phyloP scores from a whole-genome alignment of 2,329 filamentous ascomycete species.

The Escovopsis sp. region DNA sequence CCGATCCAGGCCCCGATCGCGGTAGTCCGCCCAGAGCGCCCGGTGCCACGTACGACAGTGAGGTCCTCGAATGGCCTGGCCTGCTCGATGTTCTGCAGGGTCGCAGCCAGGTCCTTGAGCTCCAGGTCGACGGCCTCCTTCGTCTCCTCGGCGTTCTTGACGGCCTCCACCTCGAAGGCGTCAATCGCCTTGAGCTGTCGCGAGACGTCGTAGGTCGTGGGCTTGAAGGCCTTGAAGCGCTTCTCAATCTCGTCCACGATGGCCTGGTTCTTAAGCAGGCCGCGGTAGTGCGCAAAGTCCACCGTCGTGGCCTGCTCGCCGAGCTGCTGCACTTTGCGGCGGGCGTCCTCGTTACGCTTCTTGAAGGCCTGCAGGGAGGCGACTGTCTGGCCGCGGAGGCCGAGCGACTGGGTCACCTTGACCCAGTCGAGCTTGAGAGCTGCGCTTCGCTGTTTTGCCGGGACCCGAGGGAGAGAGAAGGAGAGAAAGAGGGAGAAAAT shows the following conservation, averaged over 20 bases:
- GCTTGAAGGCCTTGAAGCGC: conserved; percentile 84
- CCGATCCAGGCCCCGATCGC: background rate
- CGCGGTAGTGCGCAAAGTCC: conserved; percentile 90
- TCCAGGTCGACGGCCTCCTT: conserved; percentile 93
- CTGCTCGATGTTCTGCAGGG: conserved; percentile 91
- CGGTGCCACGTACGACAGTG: conserved; percentile 65
- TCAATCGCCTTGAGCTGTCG: conserved; percentile 98
- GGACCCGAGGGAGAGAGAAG: conserved; percentile 5
- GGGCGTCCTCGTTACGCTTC: conserved; percentile 98
- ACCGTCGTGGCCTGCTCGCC: conserved; percentile 72
- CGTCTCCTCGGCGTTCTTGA: conserved; percentile 94
- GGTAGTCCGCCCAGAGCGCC: background rate
- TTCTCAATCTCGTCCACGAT: conserved; percentile 95
- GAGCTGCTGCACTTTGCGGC: conserved; percentile 78
- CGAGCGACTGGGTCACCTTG: conserved; percentile 85
- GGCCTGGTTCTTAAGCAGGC: conserved; percentile 86
- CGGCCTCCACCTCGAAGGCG: conserved; percentile 89
- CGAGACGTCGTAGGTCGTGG: conserved; percentile 77
- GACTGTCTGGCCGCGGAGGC: conserved; percentile 89
- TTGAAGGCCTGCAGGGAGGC: conserved; percentile 91
- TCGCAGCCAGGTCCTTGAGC: conserved; percentile 85
- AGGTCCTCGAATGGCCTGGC: conserved; percentile 92
- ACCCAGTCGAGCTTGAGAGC: conserved; percentile 99
- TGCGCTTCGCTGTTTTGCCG: conserved; percentile 65
- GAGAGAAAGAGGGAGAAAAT: conserved; percentile 26